Conservation (phyloP, 192 early-diverging fungal genomes). For the Allomyces javanicus region DNA sequence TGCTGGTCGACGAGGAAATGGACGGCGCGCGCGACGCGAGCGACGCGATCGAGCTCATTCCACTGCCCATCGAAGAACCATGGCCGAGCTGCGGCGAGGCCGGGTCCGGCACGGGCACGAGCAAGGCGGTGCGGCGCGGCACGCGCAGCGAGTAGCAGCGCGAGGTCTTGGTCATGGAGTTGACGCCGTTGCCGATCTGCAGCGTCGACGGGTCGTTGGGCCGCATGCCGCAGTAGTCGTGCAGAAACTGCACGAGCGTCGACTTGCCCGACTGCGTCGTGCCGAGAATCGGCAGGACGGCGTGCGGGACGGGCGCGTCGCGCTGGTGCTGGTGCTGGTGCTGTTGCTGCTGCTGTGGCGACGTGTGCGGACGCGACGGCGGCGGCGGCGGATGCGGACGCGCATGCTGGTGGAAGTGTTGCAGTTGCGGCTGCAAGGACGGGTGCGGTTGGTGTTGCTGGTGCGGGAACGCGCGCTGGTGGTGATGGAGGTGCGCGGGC, state of each 20-base stretch:
- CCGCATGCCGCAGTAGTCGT: not conserved
- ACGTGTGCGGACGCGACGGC: no score
- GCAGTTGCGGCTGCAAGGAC: no score
- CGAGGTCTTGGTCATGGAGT: not conserved
- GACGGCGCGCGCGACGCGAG: not conserved
- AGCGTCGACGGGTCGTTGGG: not conserved
- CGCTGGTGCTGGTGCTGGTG: no score
- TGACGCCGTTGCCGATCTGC: not conserved
- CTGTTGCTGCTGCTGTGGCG: no score
- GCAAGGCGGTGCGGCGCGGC: not conserved
- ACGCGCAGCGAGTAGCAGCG: not conserved
- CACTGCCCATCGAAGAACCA: not conserved
- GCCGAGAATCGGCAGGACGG: not conserved
- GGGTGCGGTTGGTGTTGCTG: no score
- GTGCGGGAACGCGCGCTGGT: no score
- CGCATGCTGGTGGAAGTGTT: no score
- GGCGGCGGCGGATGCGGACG: no score
- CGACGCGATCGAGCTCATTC: not conserved
- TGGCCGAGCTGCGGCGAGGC: not conserved
- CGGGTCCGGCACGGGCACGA: not conserved
- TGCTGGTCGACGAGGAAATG: not conserved
- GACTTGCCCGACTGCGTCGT: not conserved
- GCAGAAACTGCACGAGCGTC: not conserved
- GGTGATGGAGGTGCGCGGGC: no score
- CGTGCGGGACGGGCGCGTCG: no score